Evolutionary conservation across 1,139 yeast species (phyloP), one percentile per base, ranked within the genome.

Genomic region (Lodderomyces pseudojiufengensis): DNA sequence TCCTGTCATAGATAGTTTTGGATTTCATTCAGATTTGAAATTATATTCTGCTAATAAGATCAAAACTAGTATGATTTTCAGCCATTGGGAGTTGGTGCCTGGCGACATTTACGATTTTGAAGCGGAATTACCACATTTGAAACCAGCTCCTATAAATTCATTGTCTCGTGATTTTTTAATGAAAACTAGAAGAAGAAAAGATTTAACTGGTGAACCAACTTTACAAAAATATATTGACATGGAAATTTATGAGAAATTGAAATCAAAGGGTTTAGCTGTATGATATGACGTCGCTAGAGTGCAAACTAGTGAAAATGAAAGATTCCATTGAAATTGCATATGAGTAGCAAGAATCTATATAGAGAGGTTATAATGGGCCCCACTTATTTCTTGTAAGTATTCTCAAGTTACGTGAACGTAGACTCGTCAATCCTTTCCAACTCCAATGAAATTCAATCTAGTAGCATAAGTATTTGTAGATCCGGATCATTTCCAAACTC

Each of bases 1-100:
- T 3, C 98, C 98, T 0, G 95, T 86, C 0, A 84, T 92, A 36
- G 98, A 94, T 47, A 82, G 96, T 0, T 65, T 83, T 39, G 98
- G 98, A 0, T 69, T 94, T 33, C 96, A 86, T 53, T 79, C 95
- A 0, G 98, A 92, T 51, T 61, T 92, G 24, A 63, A 95, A 43
- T 61, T 87, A 14, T 76, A 81, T 15, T 78, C 95, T 0, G 80
- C 78, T 43, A 96, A 97, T 4, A 81, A 77, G 47, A 94, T 95
- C 0, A 70, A 78, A 64, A 77, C 88, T 32, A 78, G 76, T 29
- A 72, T 73, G 31, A 86, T 85, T 55, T 87, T 85, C 55, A 70
- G 72, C 40, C 72, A 68, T 41, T 94, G 97, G 95, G 74, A 76
- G 13, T 57, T 68, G 7, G 95, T 86, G 0, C 95, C 97, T 1